Evolutionary conservation across 1,284 basidiomycete species (phyloP).

Genomic region (Athelia psychrophila): DNA sequence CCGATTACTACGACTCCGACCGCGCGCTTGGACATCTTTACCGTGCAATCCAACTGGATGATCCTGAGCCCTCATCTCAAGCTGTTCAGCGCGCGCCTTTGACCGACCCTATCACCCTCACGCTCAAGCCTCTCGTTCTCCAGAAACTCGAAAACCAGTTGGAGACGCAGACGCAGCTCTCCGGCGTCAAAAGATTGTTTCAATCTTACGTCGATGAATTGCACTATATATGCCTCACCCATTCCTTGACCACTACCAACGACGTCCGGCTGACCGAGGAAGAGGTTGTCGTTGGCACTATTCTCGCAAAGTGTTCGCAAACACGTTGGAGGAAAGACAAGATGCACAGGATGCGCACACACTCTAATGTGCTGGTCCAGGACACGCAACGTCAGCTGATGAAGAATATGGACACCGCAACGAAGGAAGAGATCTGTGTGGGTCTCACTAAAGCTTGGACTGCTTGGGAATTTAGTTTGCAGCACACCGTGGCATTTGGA

Average conservation of each 20-base stretch:
- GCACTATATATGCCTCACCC: slow-evolving; percentile 65
- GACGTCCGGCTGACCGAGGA: slow-evolving; percentile 58
- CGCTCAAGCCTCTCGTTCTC: slow-evolving; percentile 38
- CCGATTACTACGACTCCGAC: slow-evolving; percentile 68
- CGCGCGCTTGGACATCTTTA: slow-evolving; percentile 68
- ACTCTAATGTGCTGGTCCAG: slow-evolving; percentile 50
- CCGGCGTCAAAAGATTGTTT: slow-evolving; percentile 41
- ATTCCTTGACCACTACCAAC: slow-evolving; percentile 55
- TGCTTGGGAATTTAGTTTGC: slow-evolving; percentile 56
- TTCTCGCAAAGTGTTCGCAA: slow-evolving; percentile 63
- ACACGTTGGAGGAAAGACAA: slow-evolving; percentile 57
- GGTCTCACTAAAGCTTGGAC: slow-evolving; percentile 57
- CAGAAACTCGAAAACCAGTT: slow-evolving; percentile 29
- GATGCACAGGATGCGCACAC: slow-evolving; percentile 60
- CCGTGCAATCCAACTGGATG: slow-evolving; percentile 53
- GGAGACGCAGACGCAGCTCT: slow-evolving; percentile 26
- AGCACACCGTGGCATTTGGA: slow-evolving; percentile 47
- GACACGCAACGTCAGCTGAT: slow-evolving; percentile 47
- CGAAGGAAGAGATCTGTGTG: slow-evolving; percentile 30
- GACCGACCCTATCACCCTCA: slow-evolving; percentile 46
- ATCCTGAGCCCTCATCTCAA: slow-evolving; percentile 26
- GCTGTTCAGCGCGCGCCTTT: slow-evolving; percentile 21
- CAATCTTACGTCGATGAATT: slow-evolving; percentile 60
- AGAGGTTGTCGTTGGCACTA: slow-evolving; percentile 72
- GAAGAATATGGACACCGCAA: slow-evolving; percentile 21